A percentile compares a stretch with the other conserved stretches of the same genome.
phyloP scores from a whole-genome alignment of 1,139 yeast species.

The Saccharomyces hybrid region DNA sequence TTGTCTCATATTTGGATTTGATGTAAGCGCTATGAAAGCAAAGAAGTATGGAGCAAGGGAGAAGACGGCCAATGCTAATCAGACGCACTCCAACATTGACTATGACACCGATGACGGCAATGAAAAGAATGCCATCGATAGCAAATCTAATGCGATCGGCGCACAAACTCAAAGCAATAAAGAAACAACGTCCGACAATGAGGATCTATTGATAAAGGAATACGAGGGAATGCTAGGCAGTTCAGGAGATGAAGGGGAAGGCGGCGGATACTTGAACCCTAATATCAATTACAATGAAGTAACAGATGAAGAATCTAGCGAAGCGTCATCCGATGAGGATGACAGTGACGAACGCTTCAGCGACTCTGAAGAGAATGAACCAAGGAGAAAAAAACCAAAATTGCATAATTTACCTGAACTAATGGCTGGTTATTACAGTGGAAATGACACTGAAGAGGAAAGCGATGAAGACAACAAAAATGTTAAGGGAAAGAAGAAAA shows the following conservation, averaged over 20 bases:
- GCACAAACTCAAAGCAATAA: conserved; percentile 29
- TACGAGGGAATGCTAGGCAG: conserved; percentile 50
- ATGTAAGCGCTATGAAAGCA: conserved; percentile 32
- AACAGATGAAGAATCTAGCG: conserved; percentile 51
- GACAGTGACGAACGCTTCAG: conserved; percentile 30
- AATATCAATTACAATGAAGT: conserved; percentile 47
- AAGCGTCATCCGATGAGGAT: conserved; percentile 48
- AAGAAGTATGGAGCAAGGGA: conserved; percentile 6
- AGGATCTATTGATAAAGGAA: conserved; percentile 20
- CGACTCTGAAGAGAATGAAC: conserved; percentile 36
- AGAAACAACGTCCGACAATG: conserved; percentile 14
- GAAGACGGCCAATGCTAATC: conserved; percentile 10
- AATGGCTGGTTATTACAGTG: conserved; percentile 73
- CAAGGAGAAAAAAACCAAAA: conserved; percentile 18
- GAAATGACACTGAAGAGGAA: conserved; percentile 49
- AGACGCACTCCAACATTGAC: conserved; percentile 6
- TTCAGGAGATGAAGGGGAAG: conserved; percentile 41
- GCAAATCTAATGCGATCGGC: conserved; percentile 17
- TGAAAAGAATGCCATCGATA: conserved; percentile 21
- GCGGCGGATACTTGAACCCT: conserved; percentile 31
- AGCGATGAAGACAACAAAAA: conserved; percentile 48
- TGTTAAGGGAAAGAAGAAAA: neutral
- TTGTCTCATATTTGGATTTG: neutral
- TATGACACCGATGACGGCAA: conserved; percentile 25
- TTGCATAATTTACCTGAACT: conserved; percentile 54